Base-by-base conservation (phyloP, 371 early-diverging fungal species). In the Mucor racemosus region DNA sequence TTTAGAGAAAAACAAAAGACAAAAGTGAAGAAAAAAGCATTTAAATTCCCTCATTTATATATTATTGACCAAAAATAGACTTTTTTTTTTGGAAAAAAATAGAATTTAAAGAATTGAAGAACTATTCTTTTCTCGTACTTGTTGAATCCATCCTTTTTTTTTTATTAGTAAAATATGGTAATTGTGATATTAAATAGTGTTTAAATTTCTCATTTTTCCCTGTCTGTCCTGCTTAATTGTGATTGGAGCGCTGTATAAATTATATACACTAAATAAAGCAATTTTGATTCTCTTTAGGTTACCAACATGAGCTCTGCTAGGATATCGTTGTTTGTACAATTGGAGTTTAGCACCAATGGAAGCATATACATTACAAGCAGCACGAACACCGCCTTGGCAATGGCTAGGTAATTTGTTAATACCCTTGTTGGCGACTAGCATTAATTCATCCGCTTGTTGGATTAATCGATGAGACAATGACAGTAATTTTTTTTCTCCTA, bases 351-450 rank as follows among this genome's bases (percentile, higher is more conserved):
- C 6, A 0, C 88, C 86, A 58, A 88, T 88, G 2, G 74, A 68
- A 21, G 70, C 66, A 65, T 88, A 88, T n/a, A 86, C 83, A 9
- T 70, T 62, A 60, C 80, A 80, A 6, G 88, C 88, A 3, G 84
- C 79, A 17, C 76, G 74, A 3, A 85, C 84, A 26, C 86, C 82
- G 0, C 76, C 71, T 55, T 77, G 80, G 54, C 73, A 71, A 36
- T 70, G 64, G 1, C 15, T 17, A 1, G 87, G 84, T 40, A 87
- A 40, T 9, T 53, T 53, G n/a, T 68, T 66, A 46, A 86, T 79
- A 7, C 85, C 87, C 7, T 60, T 61, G 14, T 57, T 42, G 10
- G 79, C 82, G 15, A 55, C 74, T 3, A 26, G 34, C 38, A 71
- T 70, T 7, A 80, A n/a, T 4, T 67, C 50, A 13, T 76, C 69